Evolutionary conservation across 768 basidiomycete species (phyloP).

Genomic region (Termitomyces heimii): DNA sequence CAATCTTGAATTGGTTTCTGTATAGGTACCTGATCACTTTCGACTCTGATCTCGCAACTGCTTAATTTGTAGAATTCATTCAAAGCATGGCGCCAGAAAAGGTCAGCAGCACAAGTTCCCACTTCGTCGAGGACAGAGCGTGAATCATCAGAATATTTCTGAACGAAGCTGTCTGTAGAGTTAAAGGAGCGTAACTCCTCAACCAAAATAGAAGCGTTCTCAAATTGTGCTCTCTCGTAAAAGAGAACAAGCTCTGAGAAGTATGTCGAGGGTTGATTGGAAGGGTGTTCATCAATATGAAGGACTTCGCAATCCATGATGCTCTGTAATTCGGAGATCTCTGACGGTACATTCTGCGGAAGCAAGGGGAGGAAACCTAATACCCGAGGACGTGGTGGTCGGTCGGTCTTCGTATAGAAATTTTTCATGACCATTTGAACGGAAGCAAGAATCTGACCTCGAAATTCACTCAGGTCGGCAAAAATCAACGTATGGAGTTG

Average conservation of each 20-base stretch:
- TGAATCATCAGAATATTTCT: constrained; percentile 40
- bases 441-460: constrained; percentile 28
- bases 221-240: constrained; percentile 36
- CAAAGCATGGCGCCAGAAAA: constrained; percentile 58
- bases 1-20: constrained; percentile 25
- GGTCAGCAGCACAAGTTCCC: constrained; percentile 64
- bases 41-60: constrained; percentile 31
- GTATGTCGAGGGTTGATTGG: constrained; percentile 16
- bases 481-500: constrained; percentile 42
- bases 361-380: constrained; percentile 23
- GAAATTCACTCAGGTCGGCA: constrained; percentile 26
- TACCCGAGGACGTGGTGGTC: constrained; percentile 33
- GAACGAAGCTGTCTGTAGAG: constrained; percentile 19
- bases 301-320: constrained; percentile 32
- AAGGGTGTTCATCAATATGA: constrained; percentile 27
- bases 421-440: constrained; percentile 39
- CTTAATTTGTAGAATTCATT: constrained; percentile 33
- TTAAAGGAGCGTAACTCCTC: constrained; percentile 41
- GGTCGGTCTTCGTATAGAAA: constrained; percentile 33
- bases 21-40: constrained; percentile 18
- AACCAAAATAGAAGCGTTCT: constrained; percentile 34
- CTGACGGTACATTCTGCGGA: constrained; percentile 20
- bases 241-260: constrained; percentile 46
- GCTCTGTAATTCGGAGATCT: constrained; percentile 32
- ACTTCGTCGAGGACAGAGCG: constrained; percentile 44